phyloP scores from a whole-genome alignment of 2,329 filamentous ascomycete species.

The Nemania sp. region DNA sequence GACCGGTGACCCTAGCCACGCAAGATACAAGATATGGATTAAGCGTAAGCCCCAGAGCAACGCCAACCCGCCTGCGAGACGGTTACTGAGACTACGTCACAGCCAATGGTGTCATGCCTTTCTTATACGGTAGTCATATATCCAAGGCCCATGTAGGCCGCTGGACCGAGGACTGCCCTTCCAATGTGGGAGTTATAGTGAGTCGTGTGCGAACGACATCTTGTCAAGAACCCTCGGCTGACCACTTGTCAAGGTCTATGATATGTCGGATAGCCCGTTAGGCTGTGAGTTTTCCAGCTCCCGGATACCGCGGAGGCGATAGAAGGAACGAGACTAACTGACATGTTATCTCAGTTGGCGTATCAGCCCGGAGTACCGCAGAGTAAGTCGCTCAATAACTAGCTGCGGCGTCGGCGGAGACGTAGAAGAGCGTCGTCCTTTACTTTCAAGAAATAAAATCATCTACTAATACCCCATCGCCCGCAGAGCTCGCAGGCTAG shows the following conservation, averaged over 20 bases:
- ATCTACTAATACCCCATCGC: conserved; percentile 12
- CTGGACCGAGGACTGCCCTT: conserved; percentile 71
- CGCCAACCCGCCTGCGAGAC: not conserved
- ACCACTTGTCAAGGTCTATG: conserved; percentile 57
- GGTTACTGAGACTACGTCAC: conserved; percentile 11
- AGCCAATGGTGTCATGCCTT: conserved; percentile 92
- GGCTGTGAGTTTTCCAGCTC: conserved; percentile 58
- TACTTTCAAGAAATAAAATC: not conserved
- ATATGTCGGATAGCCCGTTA: conserved; percentile 90
- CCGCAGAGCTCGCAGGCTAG: conserved; percentile 71
- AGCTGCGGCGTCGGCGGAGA: not conserved
- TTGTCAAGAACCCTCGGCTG: not conserved
- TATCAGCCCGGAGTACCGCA: conserved; percentile 28
- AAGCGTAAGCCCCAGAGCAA: conserved; percentile 56
- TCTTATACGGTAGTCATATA: conserved; percentile 85
- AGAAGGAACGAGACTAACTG: conserved; percentile 12
- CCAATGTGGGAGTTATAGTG: conserved; percentile 85
- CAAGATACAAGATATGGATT: conserved; percentile 96
- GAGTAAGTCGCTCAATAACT: conserved; percentile 16
- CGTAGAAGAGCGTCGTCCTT: not conserved
- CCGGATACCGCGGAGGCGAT: not conserved
- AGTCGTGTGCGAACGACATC: not conserved
- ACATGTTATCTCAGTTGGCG: conserved; percentile 23
- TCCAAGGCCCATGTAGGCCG: conserved; percentile 65
- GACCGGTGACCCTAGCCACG: conserved; percentile 84